Evolutionary conservation across 1,284 basidiomycete genomes (phyloP).

Genomic region (Ceratorhiza oryzae-sativae): DNA sequence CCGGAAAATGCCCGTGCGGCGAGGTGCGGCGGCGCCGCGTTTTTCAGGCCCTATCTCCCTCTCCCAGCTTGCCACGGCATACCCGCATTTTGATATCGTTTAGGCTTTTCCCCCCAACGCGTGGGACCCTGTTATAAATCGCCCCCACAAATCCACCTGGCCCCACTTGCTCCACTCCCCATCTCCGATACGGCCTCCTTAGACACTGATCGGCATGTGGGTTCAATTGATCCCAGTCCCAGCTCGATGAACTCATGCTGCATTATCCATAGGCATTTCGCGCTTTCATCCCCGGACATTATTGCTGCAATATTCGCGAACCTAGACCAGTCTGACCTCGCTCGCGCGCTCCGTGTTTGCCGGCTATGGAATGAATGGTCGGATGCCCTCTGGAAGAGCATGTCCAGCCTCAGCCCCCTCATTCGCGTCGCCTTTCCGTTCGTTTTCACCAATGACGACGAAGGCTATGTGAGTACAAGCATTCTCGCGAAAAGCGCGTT

Average conservation of each 20-base stretch:
- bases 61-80: conserved; percentile 15
- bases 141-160: background rate
- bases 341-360: conserved; percentile 33
- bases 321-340: conserved; percentile 20
- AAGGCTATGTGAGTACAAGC: conserved; percentile 7
- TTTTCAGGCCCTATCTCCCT: conserved; percentile 23
- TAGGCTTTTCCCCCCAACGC: conserved; percentile 20
- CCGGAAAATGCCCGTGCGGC: background rate
- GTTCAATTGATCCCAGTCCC: background rate
- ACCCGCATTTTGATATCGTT: conserved; percentile 13
- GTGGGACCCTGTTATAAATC: conserved; percentile 17
- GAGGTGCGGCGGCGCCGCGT: conserved; percentile 24
- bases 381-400: conserved; percentile 17
- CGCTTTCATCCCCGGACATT: conserved; percentile 9
- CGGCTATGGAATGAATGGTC: conserved; percentile 34
- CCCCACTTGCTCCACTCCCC: conserved; percentile 29
- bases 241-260: background rate
- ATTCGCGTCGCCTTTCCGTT: conserved; percentile 28
- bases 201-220: conserved; percentile 12
- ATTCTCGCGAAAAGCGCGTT: background rate
- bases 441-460: conserved; percentile 8
- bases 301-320: conserved; percentile 10
- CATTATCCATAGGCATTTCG: conserved; percentile 14
- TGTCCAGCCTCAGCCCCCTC: conserved; percentile 11
- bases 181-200: background rate